phyloP scores from a whole-genome alignment of 306 rosid species.

The Cucumis melo region DNA sequence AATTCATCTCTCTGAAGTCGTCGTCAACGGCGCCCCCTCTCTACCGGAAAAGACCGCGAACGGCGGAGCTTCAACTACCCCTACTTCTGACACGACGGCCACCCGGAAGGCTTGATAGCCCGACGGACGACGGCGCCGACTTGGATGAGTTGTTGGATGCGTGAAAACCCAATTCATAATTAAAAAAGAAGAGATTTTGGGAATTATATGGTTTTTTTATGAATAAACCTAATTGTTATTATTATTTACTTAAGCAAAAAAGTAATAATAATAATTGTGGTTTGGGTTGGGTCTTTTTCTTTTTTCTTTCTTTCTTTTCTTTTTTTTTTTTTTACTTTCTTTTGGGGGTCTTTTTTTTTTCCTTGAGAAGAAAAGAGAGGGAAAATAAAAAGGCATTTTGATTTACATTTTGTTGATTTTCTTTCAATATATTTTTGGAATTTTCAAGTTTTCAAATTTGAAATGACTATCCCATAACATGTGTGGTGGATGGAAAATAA shows the following conservation, averaged over 20 bases:
- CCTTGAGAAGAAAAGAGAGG: background rate
- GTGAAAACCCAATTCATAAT: background rate
- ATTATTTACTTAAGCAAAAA: background rate
- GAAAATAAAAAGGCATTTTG: background rate
- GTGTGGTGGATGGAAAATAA: no score
- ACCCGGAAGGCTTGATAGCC: background rate
- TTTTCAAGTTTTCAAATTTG: background rate
- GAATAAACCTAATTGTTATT: background rate
- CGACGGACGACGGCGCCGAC: background rate
- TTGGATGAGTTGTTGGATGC: background rate
- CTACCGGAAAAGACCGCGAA: background rate
- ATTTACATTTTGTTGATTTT: background rate
- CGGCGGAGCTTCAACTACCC: background rate
- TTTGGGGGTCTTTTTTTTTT: background rate
- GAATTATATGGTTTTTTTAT: background rate
- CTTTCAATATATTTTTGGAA: background rate
- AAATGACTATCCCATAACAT: background rate
- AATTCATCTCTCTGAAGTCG: conserved; percentile 26
- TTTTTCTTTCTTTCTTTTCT: no score
- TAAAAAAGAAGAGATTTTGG: background rate
- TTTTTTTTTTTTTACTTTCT: background rate
- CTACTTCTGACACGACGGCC: background rate
- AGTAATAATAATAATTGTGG: background rate
- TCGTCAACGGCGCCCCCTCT: background rate
- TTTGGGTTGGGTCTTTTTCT: background rate